These are phyloP conservation scores for Luffa acutangula DNA, from an alignment of 306 rosid species.

Conservation along the genomic window DNA sequence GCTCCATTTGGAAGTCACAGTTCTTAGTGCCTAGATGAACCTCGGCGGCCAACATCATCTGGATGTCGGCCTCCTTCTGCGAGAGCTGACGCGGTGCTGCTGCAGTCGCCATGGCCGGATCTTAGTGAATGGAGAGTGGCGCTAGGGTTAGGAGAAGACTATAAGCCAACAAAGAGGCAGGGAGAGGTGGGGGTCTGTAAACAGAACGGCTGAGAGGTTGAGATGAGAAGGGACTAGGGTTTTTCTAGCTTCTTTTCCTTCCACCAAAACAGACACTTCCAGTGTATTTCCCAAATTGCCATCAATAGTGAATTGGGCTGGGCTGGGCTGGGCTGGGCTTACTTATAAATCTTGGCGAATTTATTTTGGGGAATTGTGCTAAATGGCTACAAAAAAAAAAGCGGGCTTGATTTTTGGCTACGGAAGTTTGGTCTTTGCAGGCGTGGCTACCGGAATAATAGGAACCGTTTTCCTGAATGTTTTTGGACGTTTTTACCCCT, in stretches of 20 bases:
- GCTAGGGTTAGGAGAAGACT: neutral
- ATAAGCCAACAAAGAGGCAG: neutral
- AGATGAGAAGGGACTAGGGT: neutral
- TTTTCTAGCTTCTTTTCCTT: neutral
- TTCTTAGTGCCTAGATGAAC: slow-evolving; percentile 87
- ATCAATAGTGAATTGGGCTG: neutral
- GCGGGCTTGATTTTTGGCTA: too few species aligned
- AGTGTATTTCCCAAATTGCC: neutral
- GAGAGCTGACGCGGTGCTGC: slow-evolving; percentile 49
- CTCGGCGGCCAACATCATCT: slow-evolving; percentile 81
- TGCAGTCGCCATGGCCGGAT: slow-evolving; percentile 35
- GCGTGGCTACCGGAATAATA: too few species aligned
- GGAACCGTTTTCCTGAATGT: too few species aligned
- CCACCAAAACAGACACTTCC: neutral
- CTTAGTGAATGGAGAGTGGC: neutral
- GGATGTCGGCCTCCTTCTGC: slow-evolving; percentile 71
- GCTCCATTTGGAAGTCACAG: slow-evolving; percentile 82
- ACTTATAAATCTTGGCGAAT: neutral
- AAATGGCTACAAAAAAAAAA: too few species aligned
- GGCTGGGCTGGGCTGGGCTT: slow-evolving; percentile 10
- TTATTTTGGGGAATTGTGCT: too few species aligned
- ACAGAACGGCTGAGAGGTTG: neutral
- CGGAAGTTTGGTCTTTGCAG: too few species aligned
- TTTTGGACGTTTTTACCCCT: too few species aligned
- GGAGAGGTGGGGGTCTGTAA: neutral